These are phyloP conservation scores for Wickerhamiella shivajii DNA, from an alignment of 805 yeast genomes.

Conservation along the genomic window DNA sequence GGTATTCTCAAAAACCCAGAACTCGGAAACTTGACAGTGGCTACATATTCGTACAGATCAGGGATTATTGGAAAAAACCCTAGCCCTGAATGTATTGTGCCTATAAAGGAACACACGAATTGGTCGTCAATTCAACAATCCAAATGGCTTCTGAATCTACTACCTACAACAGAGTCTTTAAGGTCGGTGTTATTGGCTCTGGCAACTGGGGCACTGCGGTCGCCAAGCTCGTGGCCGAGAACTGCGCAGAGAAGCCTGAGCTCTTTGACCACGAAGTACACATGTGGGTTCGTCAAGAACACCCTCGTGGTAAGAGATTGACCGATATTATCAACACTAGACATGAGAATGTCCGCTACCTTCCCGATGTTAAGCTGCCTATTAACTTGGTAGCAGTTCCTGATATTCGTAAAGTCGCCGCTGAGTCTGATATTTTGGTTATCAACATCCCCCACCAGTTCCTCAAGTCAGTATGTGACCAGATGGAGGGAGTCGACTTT, in stretches of 20 bases:
- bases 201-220: slow-evolving; percentile 99
- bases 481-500: slow-evolving; percentile 61
- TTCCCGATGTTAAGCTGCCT: slow-evolving; percentile 78
- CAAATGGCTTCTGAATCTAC: slow-evolving; percentile 8
- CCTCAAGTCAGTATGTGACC: slow-evolving; percentile 57
- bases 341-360: slow-evolving; percentile 89
- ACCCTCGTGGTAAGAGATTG: slow-evolving; percentile 54
- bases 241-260: slow-evolving; percentile 54
- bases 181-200: slow-evolving; percentile 73
- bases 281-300: slow-evolving; percentile 96
- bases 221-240: slow-evolving; percentile 89
- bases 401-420: slow-evolving; percentile 57
- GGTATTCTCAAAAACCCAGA: too few relatives aligned
- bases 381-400: slow-evolving; percentile 81
- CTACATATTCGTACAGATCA: too few relatives aligned
- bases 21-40: too few relatives aligned
- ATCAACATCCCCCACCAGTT: slow-evolving; percentile 98
- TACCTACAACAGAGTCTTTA: slow-evolving; percentile 25
- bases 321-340: slow-evolving; percentile 80
- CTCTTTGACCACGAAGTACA: slow-evolving; percentile 61
- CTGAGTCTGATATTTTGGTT: slow-evolving; percentile 71
- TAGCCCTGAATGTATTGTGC: too few relatives aligned
- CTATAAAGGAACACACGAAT: too few relatives aligned
- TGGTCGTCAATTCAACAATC: too few relatives aligned
- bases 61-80: too few relatives aligned